Evolutionary conservation across 2,329 filamentous ascomycete genomes (phyloP).

Genomic region (Monosporascus ibericus): DNA sequence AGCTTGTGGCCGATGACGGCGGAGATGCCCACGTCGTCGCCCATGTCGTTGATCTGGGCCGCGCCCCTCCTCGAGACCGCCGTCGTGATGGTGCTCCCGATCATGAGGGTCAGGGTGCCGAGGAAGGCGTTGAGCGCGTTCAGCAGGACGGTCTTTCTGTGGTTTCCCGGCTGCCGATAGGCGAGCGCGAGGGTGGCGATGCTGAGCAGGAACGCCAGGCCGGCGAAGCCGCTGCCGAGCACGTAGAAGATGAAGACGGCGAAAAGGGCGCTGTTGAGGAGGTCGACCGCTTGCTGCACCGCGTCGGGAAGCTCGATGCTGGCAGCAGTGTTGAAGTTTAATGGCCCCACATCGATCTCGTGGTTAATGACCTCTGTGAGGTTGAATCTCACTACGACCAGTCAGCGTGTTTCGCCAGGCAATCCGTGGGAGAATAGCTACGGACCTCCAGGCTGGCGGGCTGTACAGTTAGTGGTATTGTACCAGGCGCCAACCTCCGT

Average conservation of each 20-base stretch:
- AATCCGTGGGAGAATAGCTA: conserved; percentile 3
- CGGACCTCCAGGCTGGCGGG: conserved; percentile 32
- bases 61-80: conserved; percentile 34
- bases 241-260: conserved; percentile 44
- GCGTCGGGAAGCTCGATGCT: conserved; percentile 38
- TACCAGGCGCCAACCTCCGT: conserved; percentile 30
- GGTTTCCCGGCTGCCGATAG: conserved; percentile 3
- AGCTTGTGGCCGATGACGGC: conserved; percentile 39
- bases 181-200: conserved; percentile 25
- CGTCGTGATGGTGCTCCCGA: conserved; percentile 38
- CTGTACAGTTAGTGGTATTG: conserved; percentile 40
- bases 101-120: conserved; percentile 30
- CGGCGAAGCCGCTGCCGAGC: conserved; percentile 35
- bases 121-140: conserved; percentile 34
- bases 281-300: conserved; percentile 41
- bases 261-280: conserved; percentile 43
- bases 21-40: conserved; percentile 38
- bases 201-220: conserved; percentile 36
- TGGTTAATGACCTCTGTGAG: conserved; percentile 40
- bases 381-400: conserved; percentile 32
- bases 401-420: conserved; percentile 1
- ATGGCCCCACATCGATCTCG: conserved; percentile 38
- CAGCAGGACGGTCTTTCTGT: conserved; percentile 17
- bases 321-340: conserved; percentile 36
- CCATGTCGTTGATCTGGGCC: conserved; percentile 35